Base-by-base conservation (phyloP, 73 alveolate species). In the Tetrahymena thermophila region DNA sequence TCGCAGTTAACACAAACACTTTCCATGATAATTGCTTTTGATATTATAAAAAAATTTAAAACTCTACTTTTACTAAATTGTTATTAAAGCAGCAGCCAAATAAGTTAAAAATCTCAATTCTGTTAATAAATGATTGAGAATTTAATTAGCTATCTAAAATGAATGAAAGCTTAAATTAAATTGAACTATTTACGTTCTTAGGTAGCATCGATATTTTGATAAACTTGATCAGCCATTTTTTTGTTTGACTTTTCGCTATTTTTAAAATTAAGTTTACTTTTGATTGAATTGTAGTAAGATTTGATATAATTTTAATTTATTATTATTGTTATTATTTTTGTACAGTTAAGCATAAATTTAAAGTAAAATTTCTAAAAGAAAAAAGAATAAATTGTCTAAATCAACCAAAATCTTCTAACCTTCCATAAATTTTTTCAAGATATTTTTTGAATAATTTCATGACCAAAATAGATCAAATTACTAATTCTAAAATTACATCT, bases 1-100 rank as follows among this genome's bases (percentile, higher is more conserved):
- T 98, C 97, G 94, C 99, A 99, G 94, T 95, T 96, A 97, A 99
- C 97, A 94, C 99, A 99, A 94, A 98, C 43, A 34, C 99, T 96
- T 94, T 98, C 99, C 95, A 98, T 99, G 25, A 95, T 95, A 34
- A 43, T 85, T 17, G 97, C 97, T 95, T 85, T 34, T 34, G 35
- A 28, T 50, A 11, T 50, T 10, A 50, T 0, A 50, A 50, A 50
- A 50, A 50, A 10, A 50, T 11, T 50, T 50, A 50, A 50, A 50
- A 50, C 83, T 50, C 83, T 50, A 50, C 83, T 50, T 50, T 50
- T 50, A 9, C 15, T 2, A 6, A 40, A 40, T 3, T 40, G 9
- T 40, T 3, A 40, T 40, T 40, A 40, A 40, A 37, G 44, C 15
- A 9, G 44, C 44, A 40, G 44, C 44, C 15, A 40, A 40, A 6